phyloP scores from a whole-genome alignment of 345 rosid genomes.

The Arabidopsis arenosa region DNA sequence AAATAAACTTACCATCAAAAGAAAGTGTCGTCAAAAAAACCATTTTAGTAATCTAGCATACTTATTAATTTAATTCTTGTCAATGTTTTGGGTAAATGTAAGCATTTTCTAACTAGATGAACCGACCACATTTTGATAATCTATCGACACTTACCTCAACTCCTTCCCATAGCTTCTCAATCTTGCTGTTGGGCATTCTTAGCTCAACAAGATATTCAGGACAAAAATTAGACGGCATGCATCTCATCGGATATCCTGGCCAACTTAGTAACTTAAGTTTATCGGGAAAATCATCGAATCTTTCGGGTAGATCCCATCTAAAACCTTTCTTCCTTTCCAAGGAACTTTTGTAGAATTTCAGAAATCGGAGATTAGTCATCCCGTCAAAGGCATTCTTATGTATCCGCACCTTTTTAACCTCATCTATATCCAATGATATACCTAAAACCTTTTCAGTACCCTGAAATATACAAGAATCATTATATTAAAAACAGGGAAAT shows the following conservation, averaged over 20 bases:
- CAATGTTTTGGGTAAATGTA: too few species aligned
- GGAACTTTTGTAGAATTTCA: slow-evolving; percentile 23
- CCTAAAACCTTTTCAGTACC: slow-evolving; percentile 43
- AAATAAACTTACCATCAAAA: not conserved
- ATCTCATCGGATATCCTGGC: slow-evolving; percentile 34
- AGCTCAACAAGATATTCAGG: slow-evolving; percentile 33
- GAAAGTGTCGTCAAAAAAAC: not conserved
- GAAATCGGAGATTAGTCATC: slow-evolving; percentile 40
- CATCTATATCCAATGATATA: slow-evolving; percentile 29
- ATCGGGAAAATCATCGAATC: slow-evolving; percentile 8
- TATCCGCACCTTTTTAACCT: not conserved
- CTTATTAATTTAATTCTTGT: too few species aligned
- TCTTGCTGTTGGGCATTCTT: slow-evolving; percentile 29
- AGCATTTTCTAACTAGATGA: too few species aligned
- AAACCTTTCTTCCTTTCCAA: slow-evolving; percentile 10
- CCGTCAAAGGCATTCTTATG: slow-evolving; percentile 11
- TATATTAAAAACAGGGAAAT: not conserved
- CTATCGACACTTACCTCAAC: slow-evolving; percentile 4
- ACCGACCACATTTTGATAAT: too few species aligned
- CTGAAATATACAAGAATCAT: slow-evolving; percentile 21
- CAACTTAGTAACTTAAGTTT: slow-evolving; percentile 33
- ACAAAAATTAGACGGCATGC: slow-evolving; percentile 31
- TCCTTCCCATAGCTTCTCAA: slow-evolving; percentile 21
- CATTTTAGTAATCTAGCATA: too few species aligned
- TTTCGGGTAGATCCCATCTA: not conserved